These are phyloP conservation scores for Candida pseudofarinosa DNA, from an alignment of 805 yeast species.

Conservation along the genomic window DNA sequence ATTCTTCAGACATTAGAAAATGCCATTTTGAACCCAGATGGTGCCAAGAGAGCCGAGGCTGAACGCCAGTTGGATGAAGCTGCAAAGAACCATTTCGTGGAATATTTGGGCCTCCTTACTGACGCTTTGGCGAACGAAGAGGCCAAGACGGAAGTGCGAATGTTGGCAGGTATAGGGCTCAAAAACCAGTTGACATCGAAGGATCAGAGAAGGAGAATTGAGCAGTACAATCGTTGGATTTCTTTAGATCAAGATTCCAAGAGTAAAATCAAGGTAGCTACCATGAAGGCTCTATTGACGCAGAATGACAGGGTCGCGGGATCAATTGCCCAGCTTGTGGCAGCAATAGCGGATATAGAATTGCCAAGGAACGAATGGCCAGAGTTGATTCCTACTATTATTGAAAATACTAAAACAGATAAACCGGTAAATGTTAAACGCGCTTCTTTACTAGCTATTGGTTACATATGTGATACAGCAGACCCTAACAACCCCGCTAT, in stretches of 20 bases:
- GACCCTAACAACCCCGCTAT: slow-evolving; percentile 78
- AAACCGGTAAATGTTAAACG: slow-evolving; percentile 78
- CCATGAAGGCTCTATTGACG: slow-evolving; percentile 58
- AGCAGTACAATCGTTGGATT: slow-evolving; percentile 73
- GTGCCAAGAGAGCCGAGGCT: slow-evolving; percentile 66
- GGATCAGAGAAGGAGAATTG: slow-evolving; percentile 54
- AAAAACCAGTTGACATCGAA: slow-evolving; percentile 88
- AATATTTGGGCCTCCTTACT: slow-evolving; percentile 66
- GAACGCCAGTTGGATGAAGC: slow-evolving; percentile 70
- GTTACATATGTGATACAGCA: slow-evolving; percentile 93
- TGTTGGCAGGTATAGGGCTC: slow-evolving; percentile 83
- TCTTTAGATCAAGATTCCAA: slow-evolving; percentile 52
- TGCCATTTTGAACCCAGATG: slow-evolving; percentile 69
- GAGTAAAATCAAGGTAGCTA: slow-evolving; percentile 57
- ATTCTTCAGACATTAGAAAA: slow-evolving; percentile 70
- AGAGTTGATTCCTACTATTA: slow-evolving; percentile 75
- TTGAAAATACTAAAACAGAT: slow-evolving; percentile 78
- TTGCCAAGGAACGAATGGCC: slow-evolving; percentile 87
- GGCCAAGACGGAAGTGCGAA: slow-evolving; percentile 74
- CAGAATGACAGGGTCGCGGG: slow-evolving; percentile 76
- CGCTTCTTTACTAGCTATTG: slow-evolving; percentile 83
- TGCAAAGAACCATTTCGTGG: slow-evolving; percentile 71
- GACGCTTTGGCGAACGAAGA: slow-evolving; percentile 64
- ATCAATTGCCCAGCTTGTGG: slow-evolving; percentile 88
- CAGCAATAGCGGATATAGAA: slow-evolving; percentile 96